These are phyloP conservation scores for Bipolaris bicolor DNA, from an alignment of 2,329 filamentous ascomycete genomes.

Conservation along the genomic window DNA sequence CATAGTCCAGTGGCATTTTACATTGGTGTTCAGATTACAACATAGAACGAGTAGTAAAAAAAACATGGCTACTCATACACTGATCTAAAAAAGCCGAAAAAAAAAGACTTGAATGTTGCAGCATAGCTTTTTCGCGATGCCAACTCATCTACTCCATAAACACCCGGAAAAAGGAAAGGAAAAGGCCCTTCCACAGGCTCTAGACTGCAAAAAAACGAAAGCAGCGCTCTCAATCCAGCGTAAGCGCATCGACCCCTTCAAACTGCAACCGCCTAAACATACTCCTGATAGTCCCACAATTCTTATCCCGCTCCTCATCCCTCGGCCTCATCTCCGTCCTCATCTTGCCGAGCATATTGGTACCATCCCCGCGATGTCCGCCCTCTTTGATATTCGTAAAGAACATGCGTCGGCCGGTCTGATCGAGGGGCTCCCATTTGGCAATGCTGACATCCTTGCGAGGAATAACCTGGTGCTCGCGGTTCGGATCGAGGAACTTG, in stretches of 20 bases:
- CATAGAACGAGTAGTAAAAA: too few species aligned
- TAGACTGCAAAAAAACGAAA: neutral
- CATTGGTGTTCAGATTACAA: too few species aligned
- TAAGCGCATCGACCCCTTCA: slow-evolving; percentile 27
- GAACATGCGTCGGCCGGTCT: slow-evolving; percentile 31
- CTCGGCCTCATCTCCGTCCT: slow-evolving; percentile 29
- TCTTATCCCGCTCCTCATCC: slow-evolving; percentile 28
- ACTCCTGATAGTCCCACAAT: slow-evolving; percentile 26
- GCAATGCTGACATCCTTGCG: slow-evolving; percentile 8
- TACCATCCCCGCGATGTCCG: slow-evolving; percentile 27
- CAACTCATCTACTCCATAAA: too few species aligned
- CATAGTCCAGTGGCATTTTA: too few species aligned
- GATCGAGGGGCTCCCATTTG: slow-evolving; percentile 34
- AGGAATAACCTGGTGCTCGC: slow-evolving; percentile 20
- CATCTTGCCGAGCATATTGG: slow-evolving; percentile 29
- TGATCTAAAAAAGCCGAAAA: too few species aligned
- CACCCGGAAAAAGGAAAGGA: too few species aligned
- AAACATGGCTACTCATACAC: too few species aligned
- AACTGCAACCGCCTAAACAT: slow-evolving; percentile 39
- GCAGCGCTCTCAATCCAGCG: slow-evolving; percentile 7
- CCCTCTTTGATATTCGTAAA: slow-evolving; percentile 42
- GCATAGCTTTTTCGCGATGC: too few species aligned
- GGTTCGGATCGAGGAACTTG: slow-evolving; percentile 42
- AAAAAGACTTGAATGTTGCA: too few species aligned
- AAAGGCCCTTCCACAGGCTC: too few species aligned